Base-by-base conservation (phyloP, 108 stramenopile genomes). In the Epipyxis sp. region DNA sequence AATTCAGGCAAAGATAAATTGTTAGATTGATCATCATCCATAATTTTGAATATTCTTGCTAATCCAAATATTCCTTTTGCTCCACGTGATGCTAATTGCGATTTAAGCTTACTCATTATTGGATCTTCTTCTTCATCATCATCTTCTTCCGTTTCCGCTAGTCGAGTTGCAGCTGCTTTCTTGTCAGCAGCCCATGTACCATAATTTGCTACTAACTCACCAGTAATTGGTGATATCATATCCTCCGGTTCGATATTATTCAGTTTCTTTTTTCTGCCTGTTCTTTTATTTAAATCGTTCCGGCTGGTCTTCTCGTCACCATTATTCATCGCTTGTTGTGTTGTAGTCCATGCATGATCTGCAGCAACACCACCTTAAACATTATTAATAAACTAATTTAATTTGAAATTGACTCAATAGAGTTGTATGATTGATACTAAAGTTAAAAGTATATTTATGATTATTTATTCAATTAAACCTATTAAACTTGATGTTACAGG, bases 1-100 rank as follows among this genome's bases (percentile, higher is more conserved):
- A 89, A 85, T 78, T 89, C 89, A 10, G 78, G 62, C 32, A 79
- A 62, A 77, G 42, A 42, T 34, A 89, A 59, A 20, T 34, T 3
- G 0, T 78, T 72, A 27, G 76, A 44, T 1, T 81, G 76, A 42
- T 87, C 83, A 43, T 84, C 78, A 62, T 89, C 88, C 74, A 83
- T 81, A 78, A 87, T 86, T 30, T 83, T 79, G 50, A 89, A 80
- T 39, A 69, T 58, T 44, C 89, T 76, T 10, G 44, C 65, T 43
- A 89, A 67, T 1, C 67, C 65, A 42, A 84, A 74, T 41, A 88
- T 77, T 0, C 88, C 88, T 30, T 76, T 69, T 13, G 81, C 79
- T n/a, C 79, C 81, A 27, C 78, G 30, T 0, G 41, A 0, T 13
- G 39, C 44, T 59, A 80, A n/a, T 29, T 76, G 76, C 0, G 54